A percentile compares a stretch with the other conserved stretches of the same genome.
These are phyloP conservation scores for Cyclotella distinguenda DNA, from an alignment of 108 stramenopile genomes.

Conservation along the genomic window DNA sequence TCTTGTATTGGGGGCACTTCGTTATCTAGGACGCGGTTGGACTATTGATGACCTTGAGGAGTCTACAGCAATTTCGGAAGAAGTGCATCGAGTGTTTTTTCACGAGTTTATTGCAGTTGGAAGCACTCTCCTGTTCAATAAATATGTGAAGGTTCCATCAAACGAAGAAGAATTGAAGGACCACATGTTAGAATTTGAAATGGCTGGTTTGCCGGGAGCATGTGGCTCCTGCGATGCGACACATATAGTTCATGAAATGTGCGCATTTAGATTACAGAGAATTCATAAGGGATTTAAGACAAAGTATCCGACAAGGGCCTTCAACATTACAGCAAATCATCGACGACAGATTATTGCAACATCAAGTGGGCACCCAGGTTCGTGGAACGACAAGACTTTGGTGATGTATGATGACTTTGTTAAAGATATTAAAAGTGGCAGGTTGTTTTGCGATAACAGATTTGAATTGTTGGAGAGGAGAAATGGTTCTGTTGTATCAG, in stretches of 20 bases:
- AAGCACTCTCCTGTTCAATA: background rate
- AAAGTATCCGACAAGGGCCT: slow-evolving; percentile 22
- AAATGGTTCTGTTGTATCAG: background rate
- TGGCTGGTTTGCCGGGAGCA: slow-evolving; percentile 28
- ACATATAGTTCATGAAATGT: slow-evolving; percentile 5
- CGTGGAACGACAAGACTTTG: slow-evolving; percentile 14
- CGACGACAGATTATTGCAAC: slow-evolving; percentile 10
- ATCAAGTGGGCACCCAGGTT: slow-evolving; percentile 17
- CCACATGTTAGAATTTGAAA: background rate
- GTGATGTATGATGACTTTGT: slow-evolving; percentile 18
- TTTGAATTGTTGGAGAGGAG: slow-evolving; percentile 16
- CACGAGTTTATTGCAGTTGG: slow-evolving; percentile 21
- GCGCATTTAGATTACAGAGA: background rate
- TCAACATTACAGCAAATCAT: slow-evolving; percentile 19
- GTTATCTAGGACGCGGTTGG: slow-evolving; percentile 24
- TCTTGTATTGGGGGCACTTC: slow-evolving; percentile 8
- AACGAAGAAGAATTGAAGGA: background rate
- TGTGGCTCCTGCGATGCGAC: slow-evolving; percentile 25
- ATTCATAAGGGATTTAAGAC: slow-evolving; percentile 22
- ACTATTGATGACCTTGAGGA: slow-evolving; percentile 33
- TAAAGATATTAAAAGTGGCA: slow-evolving; percentile 3
- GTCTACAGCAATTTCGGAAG: slow-evolving; percentile 11
- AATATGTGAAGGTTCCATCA: slow-evolving; percentile 2
- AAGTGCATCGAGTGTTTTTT: slow-evolving; percentile 14
- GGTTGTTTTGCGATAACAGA: background rate